phyloP scores from a whole-genome alignment of 2,329 filamentous ascomycete genomes.

The Calonectria hawksworthii region DNA sequence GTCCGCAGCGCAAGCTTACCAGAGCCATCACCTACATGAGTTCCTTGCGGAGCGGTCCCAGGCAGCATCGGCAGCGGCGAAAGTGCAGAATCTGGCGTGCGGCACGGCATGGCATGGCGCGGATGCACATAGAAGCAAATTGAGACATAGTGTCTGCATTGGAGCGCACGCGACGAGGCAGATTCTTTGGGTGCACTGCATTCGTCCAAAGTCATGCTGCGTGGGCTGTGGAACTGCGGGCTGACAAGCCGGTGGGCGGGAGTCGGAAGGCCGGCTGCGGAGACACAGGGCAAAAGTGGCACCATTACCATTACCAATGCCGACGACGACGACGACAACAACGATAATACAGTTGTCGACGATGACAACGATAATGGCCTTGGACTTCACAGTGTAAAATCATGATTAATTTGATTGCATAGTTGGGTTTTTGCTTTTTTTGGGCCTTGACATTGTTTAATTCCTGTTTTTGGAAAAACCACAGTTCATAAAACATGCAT shows the following conservation, averaged over 20 bases:
- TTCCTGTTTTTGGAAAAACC: neutral
- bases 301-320: neutral
- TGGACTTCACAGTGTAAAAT: neutral
- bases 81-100: neutral
- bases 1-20: neutral
- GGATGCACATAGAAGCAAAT: neutral
- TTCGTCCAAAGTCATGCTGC: neutral
- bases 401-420: neutral
- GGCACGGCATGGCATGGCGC: neutral
- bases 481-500: conserved; percentile 16
- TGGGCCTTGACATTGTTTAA: neutral
- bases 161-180: conserved; percentile 1
- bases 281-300: neutral
- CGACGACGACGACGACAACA: no score
- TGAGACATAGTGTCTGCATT: conserved; percentile 1
- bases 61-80: neutral
- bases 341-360: neutral
- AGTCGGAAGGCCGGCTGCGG: conserved; percentile 6
- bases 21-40: conserved; percentile 4
- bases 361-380: neutral
- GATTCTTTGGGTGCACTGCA: neutral
- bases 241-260: conserved; percentile 5
- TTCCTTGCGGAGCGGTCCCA: neutral
- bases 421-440: neutral
- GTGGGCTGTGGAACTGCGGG: neutral